Evolutionary conservation across 2,329 filamentous ascomycete genomes (phyloP).

Genomic region (Raffaelea ambrosiae): DNA sequence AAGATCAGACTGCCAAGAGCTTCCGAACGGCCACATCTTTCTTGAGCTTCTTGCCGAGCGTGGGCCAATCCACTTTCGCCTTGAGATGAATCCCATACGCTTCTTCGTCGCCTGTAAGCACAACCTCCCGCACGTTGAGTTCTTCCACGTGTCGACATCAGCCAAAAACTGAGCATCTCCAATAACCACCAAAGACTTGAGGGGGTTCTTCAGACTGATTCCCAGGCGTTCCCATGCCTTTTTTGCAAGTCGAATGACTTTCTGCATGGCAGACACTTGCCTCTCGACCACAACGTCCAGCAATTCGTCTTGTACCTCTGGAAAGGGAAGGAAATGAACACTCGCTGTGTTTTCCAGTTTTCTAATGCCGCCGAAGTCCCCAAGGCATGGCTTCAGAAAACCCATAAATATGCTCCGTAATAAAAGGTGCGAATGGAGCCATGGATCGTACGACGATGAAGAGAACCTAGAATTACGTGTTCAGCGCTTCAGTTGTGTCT

Average conservation of each 20-base stretch:
- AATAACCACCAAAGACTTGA: constrained; percentile 84
- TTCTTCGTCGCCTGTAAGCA: constrained; percentile 78
- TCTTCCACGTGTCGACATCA: constrained; percentile 83
- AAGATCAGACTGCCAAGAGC: no score
- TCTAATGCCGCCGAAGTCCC: constrained; percentile 32
- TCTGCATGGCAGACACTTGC: constrained; percentile 84
- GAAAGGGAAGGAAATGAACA: constrained; percentile 88
- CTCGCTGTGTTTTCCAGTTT: constrained; percentile 71
- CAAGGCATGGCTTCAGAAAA: constrained; percentile 69
- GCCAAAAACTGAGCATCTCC: constrained; percentile 78
- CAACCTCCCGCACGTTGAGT: constrained; percentile 77
- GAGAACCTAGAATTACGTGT: constrained; percentile 88
- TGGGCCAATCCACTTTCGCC: constrained; percentile 85
- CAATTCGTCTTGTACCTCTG: constrained; percentile 77
- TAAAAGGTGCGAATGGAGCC: constrained; percentile 91
- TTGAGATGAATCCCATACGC: constrained; percentile 90
- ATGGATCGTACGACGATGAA: constrained; percentile 82
- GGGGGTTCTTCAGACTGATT: constrained; percentile 80
- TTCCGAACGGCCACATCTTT: no score
- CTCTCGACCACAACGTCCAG: constrained; percentile 83
- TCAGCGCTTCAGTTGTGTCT: constrained; percentile 83
- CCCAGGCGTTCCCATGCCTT: constrained; percentile 77
- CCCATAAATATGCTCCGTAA: constrained; percentile 89
- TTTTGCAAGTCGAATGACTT: constrained; percentile 83
- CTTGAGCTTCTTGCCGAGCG: constrained; percentile 92